phyloP scores from a whole-genome alignment of 2,329 filamentous ascomycete species.

The Claviceps purpurea region DNA sequence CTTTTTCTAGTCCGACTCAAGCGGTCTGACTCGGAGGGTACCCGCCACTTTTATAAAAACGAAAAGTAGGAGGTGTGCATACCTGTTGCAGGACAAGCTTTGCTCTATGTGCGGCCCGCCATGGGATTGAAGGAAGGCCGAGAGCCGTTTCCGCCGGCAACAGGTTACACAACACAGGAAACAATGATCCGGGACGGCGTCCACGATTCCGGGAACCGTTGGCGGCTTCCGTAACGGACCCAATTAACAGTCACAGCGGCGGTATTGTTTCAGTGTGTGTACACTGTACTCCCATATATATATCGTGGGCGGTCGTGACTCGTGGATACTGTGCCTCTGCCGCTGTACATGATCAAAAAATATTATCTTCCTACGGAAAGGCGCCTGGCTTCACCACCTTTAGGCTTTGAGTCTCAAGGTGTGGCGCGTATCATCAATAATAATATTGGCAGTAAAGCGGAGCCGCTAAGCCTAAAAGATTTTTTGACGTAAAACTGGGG shows the following conservation, averaged over 20 bases:
- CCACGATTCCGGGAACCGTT: neutral
- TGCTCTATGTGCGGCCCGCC: neutral
- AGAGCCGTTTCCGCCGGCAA: conserved; percentile 1
- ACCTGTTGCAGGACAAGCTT: neutral
- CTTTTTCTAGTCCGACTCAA: neutral
- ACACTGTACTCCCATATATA: neutral
- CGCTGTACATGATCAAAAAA: too few species aligned
- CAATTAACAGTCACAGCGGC: neutral
- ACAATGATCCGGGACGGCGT: neutral
- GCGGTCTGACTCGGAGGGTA: neutral
- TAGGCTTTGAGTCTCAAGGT: too few species aligned
- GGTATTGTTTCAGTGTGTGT: neutral
- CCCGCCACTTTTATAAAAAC: neutral
- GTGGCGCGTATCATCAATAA: too few species aligned
- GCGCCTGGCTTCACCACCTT: too few species aligned
- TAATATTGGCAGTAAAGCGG: too few species aligned
- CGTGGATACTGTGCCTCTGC: neutral
- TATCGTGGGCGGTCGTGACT: neutral
- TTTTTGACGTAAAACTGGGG: too few species aligned
- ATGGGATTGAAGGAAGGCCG: neutral
- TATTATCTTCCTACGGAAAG: too few species aligned
- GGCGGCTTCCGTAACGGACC: neutral
- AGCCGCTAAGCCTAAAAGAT: too few species aligned
- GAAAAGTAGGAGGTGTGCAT: too few species aligned
- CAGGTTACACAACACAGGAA: neutral